Base-by-base conservation (phyloP, 2,329 filamentous ascomycete genomes). In the Plenodomus lindquistii region DNA sequence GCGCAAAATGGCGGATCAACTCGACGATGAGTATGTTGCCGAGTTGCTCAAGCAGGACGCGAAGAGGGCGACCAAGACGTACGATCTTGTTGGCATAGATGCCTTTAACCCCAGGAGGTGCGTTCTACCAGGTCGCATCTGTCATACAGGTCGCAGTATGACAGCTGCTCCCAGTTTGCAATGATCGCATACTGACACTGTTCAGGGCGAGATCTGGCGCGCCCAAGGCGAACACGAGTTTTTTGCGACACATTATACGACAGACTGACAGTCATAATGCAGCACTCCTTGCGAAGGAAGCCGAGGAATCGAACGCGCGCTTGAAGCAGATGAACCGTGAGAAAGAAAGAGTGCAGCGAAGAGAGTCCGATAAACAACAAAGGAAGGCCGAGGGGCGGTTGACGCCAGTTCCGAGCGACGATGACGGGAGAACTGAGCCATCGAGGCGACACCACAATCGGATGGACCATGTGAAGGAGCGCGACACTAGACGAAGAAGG, bases 221-320 rank as follows among this genome's bases (percentile, higher is more conserved):
- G 55, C 90, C 89, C 1, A 97, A 93, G 69, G 92, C 93, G 2
- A 97, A 99, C 65, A 97, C 89, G 0, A 83, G 88, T 27, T 97
- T 97, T 68, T 76, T 99, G 36, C 86, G 86, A 48, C 88, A 94
- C 63, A 89, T 97, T 47, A 90, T 99, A 53, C 88, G 87, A 55
- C 88, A 94, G 59, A 95, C 91, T 8, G 88, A 95, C 62, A 87
- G 75, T 44, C 93, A 99, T 74, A 99, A 99, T 80, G 85, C 88
- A 19, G 88, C 90, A 1, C 78, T 97, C 22, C 83, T 91, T 16
- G 89, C 88, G 1, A 95, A 87, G 65, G 93, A 97, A 70, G 85
- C 86, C 20, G 85, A 88, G 40, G 92, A 97, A 57, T 85, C 91
- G 0, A 81, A 81, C 52, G 85, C 85, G 3, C 85, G 90, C 17